A percentile compares a stretch with the other conserved stretches of the same genome.
These are phyloP conservation scores for Pulicaria dysenterica DNA, from an alignment of 129 eudicot genomes.

Conservation along the genomic window DNA sequence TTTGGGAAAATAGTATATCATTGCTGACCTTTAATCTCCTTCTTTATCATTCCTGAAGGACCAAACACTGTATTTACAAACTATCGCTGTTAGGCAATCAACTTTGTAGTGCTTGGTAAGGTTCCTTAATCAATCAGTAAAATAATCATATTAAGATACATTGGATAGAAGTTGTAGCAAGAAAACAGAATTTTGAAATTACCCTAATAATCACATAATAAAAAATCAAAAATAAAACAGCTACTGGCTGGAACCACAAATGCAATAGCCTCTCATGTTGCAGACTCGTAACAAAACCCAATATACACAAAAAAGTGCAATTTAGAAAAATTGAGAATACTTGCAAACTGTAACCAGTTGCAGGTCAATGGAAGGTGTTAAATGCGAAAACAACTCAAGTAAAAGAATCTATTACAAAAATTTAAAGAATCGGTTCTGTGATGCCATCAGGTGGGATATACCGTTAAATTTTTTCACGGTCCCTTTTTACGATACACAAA, in stretches of 20 bases:
- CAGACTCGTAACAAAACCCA: neutral
- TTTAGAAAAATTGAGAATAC: neutral
- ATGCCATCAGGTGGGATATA: slow-evolving; percentile 74
- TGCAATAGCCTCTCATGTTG: neutral
- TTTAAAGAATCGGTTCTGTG: neutral
- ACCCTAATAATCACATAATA: too few relatives aligned
- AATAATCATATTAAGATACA: too few relatives aligned
- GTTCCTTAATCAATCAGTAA: too few relatives aligned
- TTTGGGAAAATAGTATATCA: too few relatives aligned
- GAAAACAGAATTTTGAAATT: too few relatives aligned
- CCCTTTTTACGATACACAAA: slow-evolving; percentile 45
- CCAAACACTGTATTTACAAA: too few relatives aligned
- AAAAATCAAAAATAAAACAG: neutral
- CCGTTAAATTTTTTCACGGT: slow-evolving; percentile 36
- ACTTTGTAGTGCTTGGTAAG: too few relatives aligned
- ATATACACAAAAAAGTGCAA: slow-evolving; percentile 3
- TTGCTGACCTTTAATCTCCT: too few relatives aligned
- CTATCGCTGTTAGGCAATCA: too few relatives aligned
- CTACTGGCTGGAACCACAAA: neutral
- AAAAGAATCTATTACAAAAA: neutral
- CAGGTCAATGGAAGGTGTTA: neutral
- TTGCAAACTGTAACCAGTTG: neutral
- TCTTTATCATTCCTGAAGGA: too few relatives aligned
- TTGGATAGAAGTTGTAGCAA: too few relatives aligned
- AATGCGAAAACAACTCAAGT: neutral